Evolutionary conservation across 352 stramenopile genomes (phyloP).

Genomic region (Phytopythium montanum): DNA sequence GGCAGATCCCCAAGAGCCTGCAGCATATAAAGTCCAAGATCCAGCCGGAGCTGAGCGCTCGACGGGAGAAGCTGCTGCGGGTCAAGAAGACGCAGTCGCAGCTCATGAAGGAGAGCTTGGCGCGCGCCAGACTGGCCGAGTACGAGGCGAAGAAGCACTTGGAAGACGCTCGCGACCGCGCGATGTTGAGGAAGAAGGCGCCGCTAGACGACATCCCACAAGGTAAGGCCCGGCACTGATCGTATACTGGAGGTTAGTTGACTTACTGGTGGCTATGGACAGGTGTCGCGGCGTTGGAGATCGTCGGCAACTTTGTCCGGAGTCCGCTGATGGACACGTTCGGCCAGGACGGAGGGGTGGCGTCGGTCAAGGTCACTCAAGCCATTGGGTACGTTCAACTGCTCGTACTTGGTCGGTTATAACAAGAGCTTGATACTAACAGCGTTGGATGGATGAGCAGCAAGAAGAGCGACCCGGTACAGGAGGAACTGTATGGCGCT

Average conservation of each 20-base stretch:
- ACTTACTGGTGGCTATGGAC: background rate
- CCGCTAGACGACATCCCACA: slow-evolving; percentile 49
- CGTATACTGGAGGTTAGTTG: background rate
- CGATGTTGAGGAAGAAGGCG: slow-evolving; percentile 27
- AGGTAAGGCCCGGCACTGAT: slow-evolving; percentile 24
- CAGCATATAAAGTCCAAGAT: slow-evolving; percentile 59
- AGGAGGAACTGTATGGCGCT: slow-evolving; percentile 64
- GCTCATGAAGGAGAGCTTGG: slow-evolving; percentile 64
- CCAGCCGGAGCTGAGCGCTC: slow-evolving; percentile 48
- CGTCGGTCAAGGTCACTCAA: background rate
- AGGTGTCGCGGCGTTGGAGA: slow-evolving; percentile 77
- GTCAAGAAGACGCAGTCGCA: slow-evolving; percentile 80
- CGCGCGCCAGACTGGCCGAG: slow-evolving; percentile 47
- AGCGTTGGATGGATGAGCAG: background rate
- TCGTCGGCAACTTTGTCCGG: slow-evolving; percentile 76
- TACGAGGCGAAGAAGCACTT: slow-evolving; percentile 41
- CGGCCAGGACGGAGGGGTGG: slow-evolving; percentile 7
- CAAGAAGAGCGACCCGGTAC: slow-evolving; percentile 30
- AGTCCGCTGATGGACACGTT: slow-evolving; percentile 76
- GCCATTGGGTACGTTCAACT: background rate
- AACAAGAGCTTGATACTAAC: background rate
- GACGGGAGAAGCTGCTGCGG: slow-evolving; percentile 55
- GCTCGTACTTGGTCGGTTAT: background rate
- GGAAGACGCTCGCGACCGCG: slow-evolving; percentile 17
- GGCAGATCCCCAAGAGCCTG: slow-evolving; percentile 17